phyloP scores from a whole-genome alignment of 2,329 filamentous ascomycete species.

The Colletotrichum zoysiae region DNA sequence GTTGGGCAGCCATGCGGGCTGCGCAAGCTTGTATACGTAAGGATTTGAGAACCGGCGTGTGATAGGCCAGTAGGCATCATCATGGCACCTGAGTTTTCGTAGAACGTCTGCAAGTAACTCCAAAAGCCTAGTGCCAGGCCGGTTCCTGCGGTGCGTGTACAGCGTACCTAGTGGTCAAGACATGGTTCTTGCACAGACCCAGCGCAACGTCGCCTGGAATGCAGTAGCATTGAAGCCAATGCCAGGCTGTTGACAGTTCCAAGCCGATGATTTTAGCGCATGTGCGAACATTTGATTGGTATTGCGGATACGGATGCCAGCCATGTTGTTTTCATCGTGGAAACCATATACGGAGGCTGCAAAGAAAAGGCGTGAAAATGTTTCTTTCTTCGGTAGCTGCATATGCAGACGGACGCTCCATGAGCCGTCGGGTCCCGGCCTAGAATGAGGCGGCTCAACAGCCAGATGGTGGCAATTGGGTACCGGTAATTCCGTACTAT shows the following conservation, averaged over 20 bases:
- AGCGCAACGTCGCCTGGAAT: neutral
- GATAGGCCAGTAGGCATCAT: neutral
- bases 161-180: conserved; percentile 12
- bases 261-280: neutral
- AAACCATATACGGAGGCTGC: neutral
- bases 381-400: neutral
- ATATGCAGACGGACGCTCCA: neutral
- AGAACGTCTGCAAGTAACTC: neutral
- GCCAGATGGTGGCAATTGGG: neutral
- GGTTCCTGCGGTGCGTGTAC: neutral
- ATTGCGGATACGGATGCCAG: neutral
- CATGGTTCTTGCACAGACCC: conserved; percentile 16
- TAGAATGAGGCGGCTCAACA: neutral
- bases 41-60: neutral
- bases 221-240: neutral
- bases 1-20: neutral
- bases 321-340: neutral
- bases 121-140: neutral
- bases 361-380: neutral
- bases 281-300: neutral
- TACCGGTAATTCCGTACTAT: neutral
- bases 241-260: conserved; percentile 11
- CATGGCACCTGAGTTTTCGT: neutral
- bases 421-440: neutral
- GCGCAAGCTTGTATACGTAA: neutral